A percentile compares a stretch with the other conserved stretches of the same genome.
phyloP scores from a whole-genome alignment of 2,329 filamentous ascomycete species.

The Colletotrichum kahawae region DNA sequence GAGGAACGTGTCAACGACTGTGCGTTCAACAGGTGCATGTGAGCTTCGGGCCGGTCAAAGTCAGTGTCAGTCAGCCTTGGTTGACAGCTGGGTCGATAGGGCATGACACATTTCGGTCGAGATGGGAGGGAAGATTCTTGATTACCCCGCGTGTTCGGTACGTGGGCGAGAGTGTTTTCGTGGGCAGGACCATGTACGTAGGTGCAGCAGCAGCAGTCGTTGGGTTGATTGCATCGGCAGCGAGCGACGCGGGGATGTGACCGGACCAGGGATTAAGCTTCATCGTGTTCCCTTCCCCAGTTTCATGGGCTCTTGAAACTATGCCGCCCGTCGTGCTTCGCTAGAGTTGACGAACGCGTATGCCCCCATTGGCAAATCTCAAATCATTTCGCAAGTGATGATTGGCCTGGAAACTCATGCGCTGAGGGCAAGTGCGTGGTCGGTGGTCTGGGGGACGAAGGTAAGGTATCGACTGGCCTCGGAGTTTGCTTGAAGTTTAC shows the following conservation, averaged over 20 bases:
- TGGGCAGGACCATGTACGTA: neutral
- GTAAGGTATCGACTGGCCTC: neutral
- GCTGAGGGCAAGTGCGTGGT: neutral
- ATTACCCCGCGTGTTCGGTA: slow-evolving; percentile 14
- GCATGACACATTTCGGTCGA: neutral
- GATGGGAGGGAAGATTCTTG: neutral
- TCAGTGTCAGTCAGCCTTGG: neutral
- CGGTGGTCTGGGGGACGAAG: neutral
- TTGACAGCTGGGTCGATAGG: neutral
- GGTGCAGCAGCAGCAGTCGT: neutral
- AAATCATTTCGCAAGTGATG: neutral
- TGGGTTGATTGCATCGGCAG: neutral
- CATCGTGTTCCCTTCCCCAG: neutral
- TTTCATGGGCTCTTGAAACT: slow-evolving; percentile 11
- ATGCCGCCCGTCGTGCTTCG: neutral
- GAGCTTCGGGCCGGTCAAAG: slow-evolving; percentile 6
- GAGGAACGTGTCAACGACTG: neutral
- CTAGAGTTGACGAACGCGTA: slow-evolving; percentile 7
- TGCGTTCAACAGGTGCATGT: neutral
- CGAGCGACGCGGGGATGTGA: neutral
- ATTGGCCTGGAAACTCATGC: neutral
- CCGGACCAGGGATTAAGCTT: neutral
- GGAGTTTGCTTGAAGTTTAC: neutral
- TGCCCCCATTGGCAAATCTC: neutral
- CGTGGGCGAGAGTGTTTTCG: neutral